phyloP scores from a whole-genome alignment of 805 yeast genomes.

The Ogataea pini region DNA sequence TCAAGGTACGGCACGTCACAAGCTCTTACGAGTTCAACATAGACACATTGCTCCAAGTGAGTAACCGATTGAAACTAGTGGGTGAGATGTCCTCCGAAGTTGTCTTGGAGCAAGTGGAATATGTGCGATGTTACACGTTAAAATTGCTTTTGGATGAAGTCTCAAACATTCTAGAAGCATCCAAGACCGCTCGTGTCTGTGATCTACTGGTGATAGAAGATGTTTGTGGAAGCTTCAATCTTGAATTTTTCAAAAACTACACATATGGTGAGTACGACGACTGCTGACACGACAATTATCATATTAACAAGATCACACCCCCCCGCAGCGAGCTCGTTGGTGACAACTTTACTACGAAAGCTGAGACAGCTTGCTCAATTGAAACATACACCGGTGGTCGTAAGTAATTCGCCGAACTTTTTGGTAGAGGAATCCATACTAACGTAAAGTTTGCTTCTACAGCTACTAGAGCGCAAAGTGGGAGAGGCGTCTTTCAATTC shows the following conservation, averaged over 20 bases:
- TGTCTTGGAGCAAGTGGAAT: conserved; percentile 10
- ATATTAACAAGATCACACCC: no score
- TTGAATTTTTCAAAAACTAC: conserved; percentile 26
- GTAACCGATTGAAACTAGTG: neutral
- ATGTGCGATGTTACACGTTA: conserved; percentile 20
- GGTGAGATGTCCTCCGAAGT: neutral
- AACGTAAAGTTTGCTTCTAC: neutral
- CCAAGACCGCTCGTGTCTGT: neutral
- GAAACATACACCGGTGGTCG: conserved; percentile 20
- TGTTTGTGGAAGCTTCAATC: conserved; percentile 29
- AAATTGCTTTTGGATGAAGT: conserved; percentile 16
- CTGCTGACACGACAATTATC: no score
- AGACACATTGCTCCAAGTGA: conserved; percentile 9
- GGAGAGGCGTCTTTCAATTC: conserved; percentile 18
- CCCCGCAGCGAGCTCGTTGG: conserved; percentile 25
- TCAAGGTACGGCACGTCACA: conserved; percentile 20
- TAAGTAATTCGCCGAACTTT: no score
- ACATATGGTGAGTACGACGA: conserved; percentile 31
- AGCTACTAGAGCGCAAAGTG: conserved; percentile 21
- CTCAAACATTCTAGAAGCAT: conserved; percentile 18
- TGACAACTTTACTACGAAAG: conserved; percentile 19
- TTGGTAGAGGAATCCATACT: conserved; percentile 7
- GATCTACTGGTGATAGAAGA: conserved; percentile 31
- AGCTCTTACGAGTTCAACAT: conserved; percentile 18
- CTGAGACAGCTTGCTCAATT: conserved; percentile 28